Evolutionary conservation across 441 rosid species (phyloP).

Genomic region (Pelargonium fulgidum): DNA sequence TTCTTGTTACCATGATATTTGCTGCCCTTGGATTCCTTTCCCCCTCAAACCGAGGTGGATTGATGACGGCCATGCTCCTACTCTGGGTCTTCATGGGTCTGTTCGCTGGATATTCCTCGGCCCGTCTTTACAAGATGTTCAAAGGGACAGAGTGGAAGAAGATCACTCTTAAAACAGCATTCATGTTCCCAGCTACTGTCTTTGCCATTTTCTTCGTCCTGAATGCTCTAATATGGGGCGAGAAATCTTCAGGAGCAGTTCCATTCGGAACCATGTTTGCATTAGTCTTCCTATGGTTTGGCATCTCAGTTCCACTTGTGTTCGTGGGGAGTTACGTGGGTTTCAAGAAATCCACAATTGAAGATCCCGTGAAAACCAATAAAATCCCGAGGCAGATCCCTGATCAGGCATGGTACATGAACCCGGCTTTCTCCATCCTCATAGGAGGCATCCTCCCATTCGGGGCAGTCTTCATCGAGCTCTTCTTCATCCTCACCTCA

Average conservation of each 20-base stretch:
- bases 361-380: conserved; percentile 80
- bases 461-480: conserved; percentile 84
- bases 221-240: conserved; percentile 88
- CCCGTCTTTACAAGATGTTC: conserved; percentile 75
- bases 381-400: conserved; percentile 89
- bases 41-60: conserved; percentile 85
- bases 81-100: conserved; percentile 96
- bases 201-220: conserved; percentile 68
- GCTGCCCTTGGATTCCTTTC: conserved; percentile 87
- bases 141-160: conserved; percentile 88
- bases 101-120: conserved; percentile 67
- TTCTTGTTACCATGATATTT: conserved; percentile 78
- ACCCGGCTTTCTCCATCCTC: conserved; percentile 68
- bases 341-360: conserved; percentile 55
- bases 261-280: conserved; percentile 94
- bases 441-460: conserved; percentile 88
- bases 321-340: conserved; percentile 74
- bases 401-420: conserved; percentile 81
- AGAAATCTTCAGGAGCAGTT: conserved; percentile 85
- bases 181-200: conserved; percentile 60
- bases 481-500: conserved; percentile 83
- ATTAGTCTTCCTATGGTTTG: conserved; percentile 79
- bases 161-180: conserved; percentile 64
- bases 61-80: conserved; percentile 85
- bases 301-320: conserved; percentile 84